phyloP scores from a whole-genome alignment of 768 basidiomycete genomes.

The Pilatotrama ljubarskyi region DNA sequence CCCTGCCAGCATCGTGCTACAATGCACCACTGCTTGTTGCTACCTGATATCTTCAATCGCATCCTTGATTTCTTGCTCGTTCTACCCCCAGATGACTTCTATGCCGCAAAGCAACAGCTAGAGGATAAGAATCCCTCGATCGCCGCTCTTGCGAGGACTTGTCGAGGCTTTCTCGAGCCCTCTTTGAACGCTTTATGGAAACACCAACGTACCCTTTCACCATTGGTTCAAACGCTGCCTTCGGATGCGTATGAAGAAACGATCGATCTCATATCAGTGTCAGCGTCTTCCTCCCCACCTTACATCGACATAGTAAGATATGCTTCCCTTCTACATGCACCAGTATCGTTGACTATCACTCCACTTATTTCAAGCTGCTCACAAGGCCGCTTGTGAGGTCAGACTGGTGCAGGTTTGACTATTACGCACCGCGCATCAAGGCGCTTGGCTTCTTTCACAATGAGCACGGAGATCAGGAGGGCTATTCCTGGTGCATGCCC shows the following conservation, averaged over 20 bases:
- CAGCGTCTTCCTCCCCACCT: too few species aligned
- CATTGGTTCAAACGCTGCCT: not conserved
- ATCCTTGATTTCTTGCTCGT: not conserved
- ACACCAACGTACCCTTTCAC: not conserved
- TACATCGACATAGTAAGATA: not conserved
- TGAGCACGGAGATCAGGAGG: not conserved
- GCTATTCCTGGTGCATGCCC: not conserved
- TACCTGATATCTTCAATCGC: not conserved
- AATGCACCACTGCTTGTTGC: not conserved
- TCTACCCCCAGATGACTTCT: not conserved
- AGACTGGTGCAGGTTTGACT: not conserved
- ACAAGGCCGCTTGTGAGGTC: not conserved
- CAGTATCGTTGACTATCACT: not conserved
- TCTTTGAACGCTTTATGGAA: not conserved
- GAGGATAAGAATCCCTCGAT: not conserved
- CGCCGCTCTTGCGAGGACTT: not conserved
- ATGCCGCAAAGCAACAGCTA: not conserved
- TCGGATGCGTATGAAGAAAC: not conserved
- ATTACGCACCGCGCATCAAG: not conserved
- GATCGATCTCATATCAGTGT: not conserved
- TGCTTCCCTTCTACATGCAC: not conserved
- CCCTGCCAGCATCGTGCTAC: not conserved
- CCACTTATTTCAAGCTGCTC: too few species aligned
- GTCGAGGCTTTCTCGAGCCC: not conserved
- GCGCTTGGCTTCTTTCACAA: not conserved